Evolutionary conservation across 768 basidiomycete species (phyloP), one percentile per base, ranked within the genome.

Genomic region (Xerocomus potaroensis): DNA sequence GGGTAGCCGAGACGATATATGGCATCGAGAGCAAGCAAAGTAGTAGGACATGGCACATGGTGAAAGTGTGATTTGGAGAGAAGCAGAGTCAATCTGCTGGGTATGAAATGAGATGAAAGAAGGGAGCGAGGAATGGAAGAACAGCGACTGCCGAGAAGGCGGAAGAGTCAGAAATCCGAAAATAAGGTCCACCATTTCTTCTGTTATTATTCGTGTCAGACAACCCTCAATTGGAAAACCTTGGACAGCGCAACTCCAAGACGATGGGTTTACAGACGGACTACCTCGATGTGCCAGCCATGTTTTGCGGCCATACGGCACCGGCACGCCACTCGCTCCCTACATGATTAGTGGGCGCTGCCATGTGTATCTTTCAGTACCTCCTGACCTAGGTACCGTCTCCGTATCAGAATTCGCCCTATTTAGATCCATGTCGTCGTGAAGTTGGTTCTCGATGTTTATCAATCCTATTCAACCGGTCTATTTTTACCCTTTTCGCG

Each of bases 1-100:
- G 45, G n/a, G n/a, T n/a, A 10, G 59, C 54, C 1, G 45, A 45
- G 37, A 50, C 56, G n/a, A 58, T 45, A 11, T 32, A 23, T 8
- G 49, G 41, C 30, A 49, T 43, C 3, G 42, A 52, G 29, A 43
- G 15, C 18, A 65, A 24, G 22, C 42, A 53, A 27, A 45, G 27
- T 19, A 43, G 42, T 21, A 48, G 6, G 27, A 12, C 8, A 26
- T 15, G 15, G 33, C 23, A 22, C 12, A 18, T 22, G 5, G 32
- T 4, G 18, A 19, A 24, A 53, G 57, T 63, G 23, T 5, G 37
- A 26, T 2, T 27, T 40, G 14, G 27, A 19, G 12, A 11, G 30
- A 27, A 16, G 15, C 38, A 15, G 37, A 30, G 3, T 34, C 35
- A 23, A 47, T 45, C 45, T 24, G 34, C 22, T 27, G 21, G 22